Evolutionary conservation across 495 filamentous ascomycete genomes (phyloP).

Genomic region (Trichocladium uniseriatum): DNA sequence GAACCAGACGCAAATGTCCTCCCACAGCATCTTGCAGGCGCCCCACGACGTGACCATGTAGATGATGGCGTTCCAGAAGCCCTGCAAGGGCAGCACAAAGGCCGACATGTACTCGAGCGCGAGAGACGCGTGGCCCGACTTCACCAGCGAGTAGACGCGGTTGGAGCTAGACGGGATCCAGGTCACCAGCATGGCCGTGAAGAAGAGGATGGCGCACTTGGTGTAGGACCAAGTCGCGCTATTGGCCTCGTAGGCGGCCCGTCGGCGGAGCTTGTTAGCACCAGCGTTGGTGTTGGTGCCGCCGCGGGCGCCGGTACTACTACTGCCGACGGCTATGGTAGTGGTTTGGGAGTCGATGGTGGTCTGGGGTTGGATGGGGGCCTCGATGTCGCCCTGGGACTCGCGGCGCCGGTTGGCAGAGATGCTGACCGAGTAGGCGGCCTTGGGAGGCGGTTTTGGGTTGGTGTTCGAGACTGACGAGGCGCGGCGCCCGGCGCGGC

Average conservation of each 20-base stretch:
- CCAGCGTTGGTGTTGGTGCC: conserved; percentile 1
- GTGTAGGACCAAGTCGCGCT: conserved; percentile 67
- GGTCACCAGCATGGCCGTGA: conserved; percentile 67
- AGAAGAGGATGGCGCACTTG: conserved; percentile 78
- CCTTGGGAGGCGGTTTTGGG: conserved; percentile 16
- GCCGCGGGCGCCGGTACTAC: too few relatives aligned
- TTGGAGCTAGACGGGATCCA: conserved; percentile 82
- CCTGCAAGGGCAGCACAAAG: conserved; percentile 72
- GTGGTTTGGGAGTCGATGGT: conserved; percentile 7
- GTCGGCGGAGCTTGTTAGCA: conserved; percentile 11
- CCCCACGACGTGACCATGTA: conserved; percentile 57
- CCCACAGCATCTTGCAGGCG: conserved; percentile 33
- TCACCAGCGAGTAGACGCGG: conserved; percentile 59
- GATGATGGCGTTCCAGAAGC: conserved; percentile 79
- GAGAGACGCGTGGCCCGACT: conserved; percentile 44
- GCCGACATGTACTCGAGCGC: conserved; percentile 61
- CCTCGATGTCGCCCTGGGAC: conserved; percentile 7
- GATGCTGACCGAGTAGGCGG: conserved; percentile 42
- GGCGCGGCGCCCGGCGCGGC: not conserved
- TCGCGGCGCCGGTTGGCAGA: conserved; percentile 28
- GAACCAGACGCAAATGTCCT: conserved; percentile 5
- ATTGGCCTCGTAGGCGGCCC: conserved; percentile 29
- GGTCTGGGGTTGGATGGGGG: conserved; percentile 13
- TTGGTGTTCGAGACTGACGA: conserved; percentile 9
- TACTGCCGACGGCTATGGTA: not conserved